A percentile compares a stretch with the other conserved stretches of the same genome.
These are phyloP conservation scores for Salicornia ramosissima DNA, from an alignment of 148 eudicot species.

Conservation along the genomic window DNA sequence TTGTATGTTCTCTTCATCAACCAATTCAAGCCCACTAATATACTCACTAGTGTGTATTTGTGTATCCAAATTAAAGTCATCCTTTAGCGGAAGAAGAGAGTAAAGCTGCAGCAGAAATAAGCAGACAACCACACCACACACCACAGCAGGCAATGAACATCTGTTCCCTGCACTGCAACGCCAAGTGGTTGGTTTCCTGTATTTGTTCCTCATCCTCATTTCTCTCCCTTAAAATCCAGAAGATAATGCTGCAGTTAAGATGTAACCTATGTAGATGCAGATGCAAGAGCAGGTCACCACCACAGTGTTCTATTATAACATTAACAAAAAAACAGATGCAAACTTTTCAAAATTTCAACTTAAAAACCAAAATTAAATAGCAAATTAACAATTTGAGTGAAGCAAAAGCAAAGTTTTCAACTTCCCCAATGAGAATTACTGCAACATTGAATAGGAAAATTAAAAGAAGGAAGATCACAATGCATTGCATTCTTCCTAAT, in stretches of 20 bases:
- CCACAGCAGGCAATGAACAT: slow-evolving; percentile 44
- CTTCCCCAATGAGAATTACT: not conserved
- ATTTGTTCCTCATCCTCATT: slow-evolving; percentile 85
- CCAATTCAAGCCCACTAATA: slow-evolving; percentile 62
- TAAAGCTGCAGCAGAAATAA: slow-evolving; percentile 63
- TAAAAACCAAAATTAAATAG: not conserved
- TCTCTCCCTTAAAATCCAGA: slow-evolving; percentile 54
- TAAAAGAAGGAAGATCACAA: not conserved
- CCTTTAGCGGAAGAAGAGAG: slow-evolving; percentile 41
- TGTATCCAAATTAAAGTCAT: slow-evolving; percentile 27
- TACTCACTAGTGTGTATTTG: slow-evolving; percentile 28
- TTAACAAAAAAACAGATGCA: slow-evolving; percentile 7
- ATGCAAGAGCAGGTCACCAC: slow-evolving; percentile 48
- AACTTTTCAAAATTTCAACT: not conserved
- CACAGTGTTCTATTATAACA: slow-evolving; percentile 24
- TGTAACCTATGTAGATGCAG: slow-evolving; percentile 67
- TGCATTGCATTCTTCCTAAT: not conserved
- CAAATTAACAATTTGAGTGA: not conserved
- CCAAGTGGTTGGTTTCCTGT: slow-evolving; percentile 80
- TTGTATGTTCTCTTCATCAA: slow-evolving; percentile 75
- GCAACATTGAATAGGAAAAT: not conserved
- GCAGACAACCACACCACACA: slow-evolving; percentile 62
- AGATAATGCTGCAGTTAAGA: slow-evolving; percentile 54
- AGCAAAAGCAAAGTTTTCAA: not conserved
- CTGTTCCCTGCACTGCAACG: slow-evolving; percentile 84